Evolutionary conservation across 164 flowering plant species (phyloP), one percentile per base, ranked within the genome.

Genomic region (Vitis riparia): DNA sequence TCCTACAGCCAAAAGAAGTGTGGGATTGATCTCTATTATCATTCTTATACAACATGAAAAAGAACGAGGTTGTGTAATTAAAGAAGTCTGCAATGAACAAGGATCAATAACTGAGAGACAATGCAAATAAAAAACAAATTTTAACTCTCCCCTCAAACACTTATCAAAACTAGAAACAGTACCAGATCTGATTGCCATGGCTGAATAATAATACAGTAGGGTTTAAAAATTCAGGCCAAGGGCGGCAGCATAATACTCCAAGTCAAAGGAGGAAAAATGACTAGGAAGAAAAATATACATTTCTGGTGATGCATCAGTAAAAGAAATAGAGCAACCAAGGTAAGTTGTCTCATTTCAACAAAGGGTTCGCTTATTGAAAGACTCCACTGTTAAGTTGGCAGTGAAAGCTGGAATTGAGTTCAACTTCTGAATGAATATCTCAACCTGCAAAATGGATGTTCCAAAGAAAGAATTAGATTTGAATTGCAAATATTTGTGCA

Each of bases 341-440:
- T 50, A 2, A 17, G 49, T 37, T 3, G 9, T 23, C 14, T 55
- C 47, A n/a, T 17, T n/a, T 83, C 73, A 91, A 44, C 88, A 91
- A 19, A 91, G 69, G 17, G 99, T 95, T 49, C 92, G 80, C 79
- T 74, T 79, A 74, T 92, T 92, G 87, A 94, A 94, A 62, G 99
- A 89, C 74, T 91, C 97, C 66, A 94, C 84, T 0, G 97, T 92
- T 71, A 94, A 74, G 78, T 94, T 94, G 69, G 98, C 95, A 0
- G 98, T 95, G 74, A 95, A 95, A 67, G 99, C 99, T 56, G 99
- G 98, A 69, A 95, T 90, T 3, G 99, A 90, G 63, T 91, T 90
- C 86, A 88, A 19, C 80, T 87, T 93, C 74, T 87, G 80, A 64
- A 91, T 75, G 77, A 90, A 95, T 72, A 90, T 87, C 50, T 89